Evolutionary conservation across 768 basidiomycete genomes (phyloP).

Genomic region (Steccherinum ochraceum): DNA sequence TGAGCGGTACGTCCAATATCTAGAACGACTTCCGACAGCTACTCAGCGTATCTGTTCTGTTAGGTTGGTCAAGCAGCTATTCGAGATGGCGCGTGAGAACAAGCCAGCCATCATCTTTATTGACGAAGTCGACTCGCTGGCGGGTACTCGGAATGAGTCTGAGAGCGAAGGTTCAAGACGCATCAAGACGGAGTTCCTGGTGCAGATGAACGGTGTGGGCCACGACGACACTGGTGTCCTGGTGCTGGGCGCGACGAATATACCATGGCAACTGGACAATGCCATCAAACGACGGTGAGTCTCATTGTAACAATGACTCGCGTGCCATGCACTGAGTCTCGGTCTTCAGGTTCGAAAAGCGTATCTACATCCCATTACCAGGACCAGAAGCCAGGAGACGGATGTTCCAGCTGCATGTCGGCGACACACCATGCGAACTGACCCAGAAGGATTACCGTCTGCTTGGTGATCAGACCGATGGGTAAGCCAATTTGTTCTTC

Average conservation of each 20-base stretch:
- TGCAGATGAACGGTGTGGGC: slow-evolving; percentile 99
- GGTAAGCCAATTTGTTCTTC: slow-evolving; percentile 37
- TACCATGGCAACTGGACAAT: slow-evolving; percentile 96
- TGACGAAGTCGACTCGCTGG: slow-evolving; percentile 96
- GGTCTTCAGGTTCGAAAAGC: slow-evolving; percentile 78
- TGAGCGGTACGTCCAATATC: slow-evolving; percentile 59
- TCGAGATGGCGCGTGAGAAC: slow-evolving; percentile 90
- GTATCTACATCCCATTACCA: slow-evolving; percentile 97
- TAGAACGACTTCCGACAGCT: too few relatives aligned
- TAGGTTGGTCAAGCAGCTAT: slow-evolving; percentile 93
- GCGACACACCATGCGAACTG: slow-evolving; percentile 85
- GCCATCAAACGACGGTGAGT: slow-evolving; percentile 90
- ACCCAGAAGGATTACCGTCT: slow-evolving; percentile 68
- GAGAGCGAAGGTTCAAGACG: slow-evolving; percentile 95
- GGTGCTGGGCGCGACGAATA: slow-evolving; percentile 96
- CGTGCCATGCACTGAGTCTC: not conserved
- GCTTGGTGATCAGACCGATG: slow-evolving; percentile 84
- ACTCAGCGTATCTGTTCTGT: too few relatives aligned
- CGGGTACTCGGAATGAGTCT: slow-evolving; percentile 92
- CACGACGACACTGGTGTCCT: slow-evolving; percentile 96
- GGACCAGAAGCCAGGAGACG: slow-evolving; percentile 84
- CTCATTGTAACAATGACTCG: not conserved
- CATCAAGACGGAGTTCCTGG: slow-evolving; percentile 95
- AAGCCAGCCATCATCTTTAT: slow-evolving; percentile 99
- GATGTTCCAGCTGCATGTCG: slow-evolving; percentile 98